phyloP scores from a whole-genome alignment of 768 basidiomycete species.

The Pleurotus eryngii region DNA sequence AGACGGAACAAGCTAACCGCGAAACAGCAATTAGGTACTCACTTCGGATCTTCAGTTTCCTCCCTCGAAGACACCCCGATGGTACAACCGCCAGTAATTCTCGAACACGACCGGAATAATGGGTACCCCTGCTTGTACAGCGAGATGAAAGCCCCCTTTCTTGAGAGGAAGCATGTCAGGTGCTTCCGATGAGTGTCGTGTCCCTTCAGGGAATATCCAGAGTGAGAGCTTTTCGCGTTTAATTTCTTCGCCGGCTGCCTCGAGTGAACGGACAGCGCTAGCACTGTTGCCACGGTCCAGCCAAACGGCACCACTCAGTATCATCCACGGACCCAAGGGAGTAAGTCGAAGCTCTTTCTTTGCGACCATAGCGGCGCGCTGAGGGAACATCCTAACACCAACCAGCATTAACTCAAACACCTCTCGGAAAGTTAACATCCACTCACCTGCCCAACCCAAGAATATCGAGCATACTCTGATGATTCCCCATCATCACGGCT shows the following conservation, averaged over 20 bases:
- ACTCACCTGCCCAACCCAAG: slow-evolving; percentile 75
- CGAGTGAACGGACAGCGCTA: slow-evolving; percentile 71
- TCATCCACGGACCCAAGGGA: slow-evolving; percentile 92
- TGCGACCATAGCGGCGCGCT: slow-evolving; percentile 82
- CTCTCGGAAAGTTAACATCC: slow-evolving; percentile 8
- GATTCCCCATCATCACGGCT: slow-evolving; percentile 80
- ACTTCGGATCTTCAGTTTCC: slow-evolving; percentile 86
- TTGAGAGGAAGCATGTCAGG: slow-evolving; percentile 84
- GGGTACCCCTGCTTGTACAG: slow-evolving; percentile 86
- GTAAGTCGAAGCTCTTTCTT: slow-evolving; percentile 86
- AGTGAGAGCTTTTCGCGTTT: slow-evolving; percentile 67
- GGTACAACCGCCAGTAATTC: slow-evolving; percentile 90
- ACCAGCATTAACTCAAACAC: neutral
- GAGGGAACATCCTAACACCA: slow-evolving; percentile 69
- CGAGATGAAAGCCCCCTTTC: slow-evolving; percentile 97
- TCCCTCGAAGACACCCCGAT: slow-evolving; percentile 67
- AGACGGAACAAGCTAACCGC: neutral
- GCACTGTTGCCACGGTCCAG: slow-evolving; percentile 81
- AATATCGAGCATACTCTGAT: slow-evolving; percentile 92
- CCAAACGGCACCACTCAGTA: slow-evolving; percentile 86
- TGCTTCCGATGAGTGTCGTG: slow-evolving; percentile 65
- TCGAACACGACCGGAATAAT: slow-evolving; percentile 90
- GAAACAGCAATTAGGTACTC: slow-evolving; percentile 18
- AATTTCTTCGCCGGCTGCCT: slow-evolving; percentile 76
- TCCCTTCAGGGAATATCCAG: slow-evolving; percentile 98